Evolutionary conservation across 306 rosid genomes (phyloP).

Genomic region (Lathyrus oleraceus): DNA sequence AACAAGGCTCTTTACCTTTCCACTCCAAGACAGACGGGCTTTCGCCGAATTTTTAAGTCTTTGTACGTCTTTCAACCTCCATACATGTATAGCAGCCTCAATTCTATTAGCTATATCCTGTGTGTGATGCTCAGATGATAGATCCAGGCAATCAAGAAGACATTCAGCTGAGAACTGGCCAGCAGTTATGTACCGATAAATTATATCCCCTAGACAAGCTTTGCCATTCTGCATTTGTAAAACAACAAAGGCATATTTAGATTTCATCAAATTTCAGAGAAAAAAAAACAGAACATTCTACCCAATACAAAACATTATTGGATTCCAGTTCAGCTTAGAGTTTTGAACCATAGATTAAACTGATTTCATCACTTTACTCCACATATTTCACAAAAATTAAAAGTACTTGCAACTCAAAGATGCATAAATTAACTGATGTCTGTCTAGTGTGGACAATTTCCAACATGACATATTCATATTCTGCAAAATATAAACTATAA

Average conservation of each 20-base stretch:
- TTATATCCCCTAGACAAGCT: constrained; percentile 80
- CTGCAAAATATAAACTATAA: neutral
- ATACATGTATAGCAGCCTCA: constrained; percentile 82
- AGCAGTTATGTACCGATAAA: constrained; percentile 76
- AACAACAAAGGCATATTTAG: constrained; percentile 1
- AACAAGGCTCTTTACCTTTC: constrained; percentile 89
- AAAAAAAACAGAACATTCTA: neutral
- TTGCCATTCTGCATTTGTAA: constrained; percentile 69
- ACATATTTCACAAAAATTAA: neutral
- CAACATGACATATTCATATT: neutral
- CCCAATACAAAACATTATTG: neutral
- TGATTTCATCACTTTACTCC: neutral
- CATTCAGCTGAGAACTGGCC: constrained; percentile 72
- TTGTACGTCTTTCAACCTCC: constrained; percentile 73
- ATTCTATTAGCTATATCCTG: constrained; percentile 77
- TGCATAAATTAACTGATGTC: neutral
- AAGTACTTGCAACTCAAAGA: constrained; percentile 14
- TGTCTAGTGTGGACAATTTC: neutral
- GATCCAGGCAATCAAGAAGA: constrained; percentile 82
- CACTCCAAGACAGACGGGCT: constrained; percentile 82
- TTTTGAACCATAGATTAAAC: constrained; percentile 5
- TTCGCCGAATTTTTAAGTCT: constrained; percentile 52
- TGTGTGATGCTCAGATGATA: constrained; percentile 89
- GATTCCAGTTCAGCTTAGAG: neutral
- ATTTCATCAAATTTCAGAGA: neutral